Evolutionary conservation across 345 rosid genomes (phyloP), one percentile per base, ranked within the genome.

Genomic region (Cochlearia excelsa): DNA sequence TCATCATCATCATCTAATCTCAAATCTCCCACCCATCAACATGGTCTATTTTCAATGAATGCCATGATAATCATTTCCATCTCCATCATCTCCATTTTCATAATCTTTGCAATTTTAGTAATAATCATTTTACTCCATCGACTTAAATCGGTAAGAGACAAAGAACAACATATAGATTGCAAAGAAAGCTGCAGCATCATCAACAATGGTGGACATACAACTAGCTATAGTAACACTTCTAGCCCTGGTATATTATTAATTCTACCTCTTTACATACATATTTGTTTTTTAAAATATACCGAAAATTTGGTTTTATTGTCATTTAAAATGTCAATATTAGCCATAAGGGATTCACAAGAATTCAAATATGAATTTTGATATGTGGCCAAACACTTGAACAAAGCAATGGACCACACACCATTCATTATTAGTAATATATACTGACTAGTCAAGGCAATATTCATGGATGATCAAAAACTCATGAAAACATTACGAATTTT

Each of bases 221-320:
- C 83, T 30, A 67, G 64, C 39, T 61, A 59, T 16, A 16, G 23
- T 16, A 16, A 16, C 65, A 74, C 74, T 34, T 77, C 80, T 39
- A 88, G 96, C 70, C 96, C 98, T 65, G 96, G 98, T 88, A 79
- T 75, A 7, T 26, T 26, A 29, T 48, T 23, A 29, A 6, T 1
- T 3, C 5, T 5, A 33, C 23, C 23, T 16, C 23, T 33, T 1
- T 33, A 33, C 5, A 33, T 33, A 33, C 35, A 33, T 33, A 16
- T 16, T 16, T 16, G 23, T 16, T 16, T 16, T 16, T 16, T 16
- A 16, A 16, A 16, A 16, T 16, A 16, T 16, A 16, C 23, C 23
- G 23, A 16, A 16, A 16, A 16, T 16, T 16, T 0, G 23, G 23
- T 16, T 16, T 16, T 16, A 16, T 16, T 16, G 23, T 16, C 23